Evolutionary conservation across 2,329 filamentous ascomycete species (phyloP).

Genomic region (Nemania sp.): DNA sequence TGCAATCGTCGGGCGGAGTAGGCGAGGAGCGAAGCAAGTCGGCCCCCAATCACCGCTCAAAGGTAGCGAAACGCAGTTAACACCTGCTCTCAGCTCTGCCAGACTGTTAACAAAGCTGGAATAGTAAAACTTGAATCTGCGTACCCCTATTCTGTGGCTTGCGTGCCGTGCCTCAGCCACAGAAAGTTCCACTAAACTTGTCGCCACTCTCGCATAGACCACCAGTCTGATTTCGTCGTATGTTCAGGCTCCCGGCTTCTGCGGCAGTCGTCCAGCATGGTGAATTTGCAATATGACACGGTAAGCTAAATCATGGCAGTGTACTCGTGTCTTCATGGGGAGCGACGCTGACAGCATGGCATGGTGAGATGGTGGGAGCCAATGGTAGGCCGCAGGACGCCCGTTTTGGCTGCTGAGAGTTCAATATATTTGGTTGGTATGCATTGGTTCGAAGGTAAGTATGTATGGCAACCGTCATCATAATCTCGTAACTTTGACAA

Average conservation of each 20-base stretch:
- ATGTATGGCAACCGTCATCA: not conserved
- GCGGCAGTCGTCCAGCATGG: conserved; percentile 1
- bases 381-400: not conserved
- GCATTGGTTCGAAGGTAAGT: not conserved
- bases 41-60: not conserved
- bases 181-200: not conserved
- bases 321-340: not conserved
- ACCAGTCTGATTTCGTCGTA: not conserved
- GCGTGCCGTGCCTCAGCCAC: not conserved
- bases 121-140: not conserved
- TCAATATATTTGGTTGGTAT: not conserved
- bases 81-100: too few species aligned
- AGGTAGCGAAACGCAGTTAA: too few species aligned
- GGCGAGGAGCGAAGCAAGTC: conserved; percentile 11
- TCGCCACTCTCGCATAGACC: conserved; percentile 8
- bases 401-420: not conserved
- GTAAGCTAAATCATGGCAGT: too few species aligned
- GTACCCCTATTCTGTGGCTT: not conserved
- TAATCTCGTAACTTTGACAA: too few species aligned
- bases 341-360: conserved; percentile 21
- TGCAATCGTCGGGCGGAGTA: conserved; percentile 13
- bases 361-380: conserved; percentile 1
- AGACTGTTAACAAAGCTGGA: not conserved
- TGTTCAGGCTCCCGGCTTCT: not conserved
- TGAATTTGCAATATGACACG: conserved; percentile 12